phyloP scores from a whole-genome alignment of 306 rosid species.

The Myrica gale region DNA sequence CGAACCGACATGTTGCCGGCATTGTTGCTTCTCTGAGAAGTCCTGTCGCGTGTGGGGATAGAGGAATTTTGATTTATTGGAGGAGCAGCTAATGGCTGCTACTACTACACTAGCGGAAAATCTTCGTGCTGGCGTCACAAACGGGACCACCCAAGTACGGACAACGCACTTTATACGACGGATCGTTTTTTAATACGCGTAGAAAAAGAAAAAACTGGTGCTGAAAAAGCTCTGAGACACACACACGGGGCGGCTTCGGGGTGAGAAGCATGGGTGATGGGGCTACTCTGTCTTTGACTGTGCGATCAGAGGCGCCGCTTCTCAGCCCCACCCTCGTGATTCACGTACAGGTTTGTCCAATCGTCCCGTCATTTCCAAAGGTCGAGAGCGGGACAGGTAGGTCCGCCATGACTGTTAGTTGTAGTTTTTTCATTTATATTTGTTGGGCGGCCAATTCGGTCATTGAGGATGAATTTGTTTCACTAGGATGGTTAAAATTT shows the following conservation, averaged over 20 bases:
- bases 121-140: not conserved
- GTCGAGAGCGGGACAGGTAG: not conserved
- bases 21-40: slow-evolving; percentile 25
- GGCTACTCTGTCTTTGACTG: slow-evolving; percentile 10
- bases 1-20: slow-evolving; percentile 44
- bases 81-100: no score
- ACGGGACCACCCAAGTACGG: not conserved
- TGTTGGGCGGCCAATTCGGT: not conserved
- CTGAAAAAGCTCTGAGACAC: not conserved
- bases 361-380: slow-evolving; percentile 32
- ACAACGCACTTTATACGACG: not conserved
- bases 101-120: not conserved
- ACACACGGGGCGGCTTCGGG: slow-evolving; percentile 27
- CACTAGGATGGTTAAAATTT: no score
- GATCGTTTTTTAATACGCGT: not conserved
- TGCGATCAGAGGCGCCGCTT: not conserved
- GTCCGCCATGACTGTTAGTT: slow-evolving; percentile 19
- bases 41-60: slow-evolving; percentile 18
- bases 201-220: not conserved
- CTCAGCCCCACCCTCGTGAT: slow-evolving; percentile 28
- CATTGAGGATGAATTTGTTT: no score
- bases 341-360: slow-evolving; percentile 26
- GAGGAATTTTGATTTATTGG: not conserved
- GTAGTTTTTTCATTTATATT: not conserved
- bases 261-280: slow-evolving; percentile 43